Percentiles rank a stretch among this genome's conserved stretches.
These are phyloP conservation scores for Pythium graminicola DNA, from an alignment of 352 stramenopile species.

Conservation along the genomic window DNA sequence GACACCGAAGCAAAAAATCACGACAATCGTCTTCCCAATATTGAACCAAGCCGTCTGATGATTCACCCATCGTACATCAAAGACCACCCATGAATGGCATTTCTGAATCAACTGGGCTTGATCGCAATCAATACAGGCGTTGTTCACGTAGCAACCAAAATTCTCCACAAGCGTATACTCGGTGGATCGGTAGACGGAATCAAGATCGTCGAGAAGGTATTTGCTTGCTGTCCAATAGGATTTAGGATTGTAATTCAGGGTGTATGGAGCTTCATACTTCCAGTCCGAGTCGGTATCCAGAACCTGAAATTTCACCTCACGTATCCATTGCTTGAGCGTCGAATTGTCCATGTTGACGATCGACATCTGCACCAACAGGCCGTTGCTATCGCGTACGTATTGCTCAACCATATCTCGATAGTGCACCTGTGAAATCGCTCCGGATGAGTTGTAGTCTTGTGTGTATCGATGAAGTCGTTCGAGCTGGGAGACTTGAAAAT, in stretches of 20 bases:
- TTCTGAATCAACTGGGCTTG: conserved; percentile 25
- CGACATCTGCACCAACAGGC: conserved; percentile 57
- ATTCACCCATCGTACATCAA: conserved; percentile 55
- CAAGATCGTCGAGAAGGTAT: conserved; percentile 41
- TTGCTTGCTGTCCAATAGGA: conserved; percentile 53
- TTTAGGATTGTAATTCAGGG: conserved; percentile 49
- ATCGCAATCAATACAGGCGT: conserved; percentile 50
- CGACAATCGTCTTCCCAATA: conserved; percentile 82
- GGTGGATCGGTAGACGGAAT: conserved; percentile 37
- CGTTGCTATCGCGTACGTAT: conserved; percentile 69
- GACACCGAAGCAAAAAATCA: conserved; percentile 89
- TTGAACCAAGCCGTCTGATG: conserved; percentile 45
- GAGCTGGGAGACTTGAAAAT: conserved; percentile 72
- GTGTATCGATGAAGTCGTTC: conserved; percentile 76
- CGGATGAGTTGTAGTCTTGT: conserved; percentile 73
- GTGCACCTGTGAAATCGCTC: conserved; percentile 37
- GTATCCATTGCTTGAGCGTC: conserved; percentile 47
- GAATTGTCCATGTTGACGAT: conserved; percentile 42
- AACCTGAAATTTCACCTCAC: conserved; percentile 45
- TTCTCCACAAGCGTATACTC: conserved; percentile 62
- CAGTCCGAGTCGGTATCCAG: conserved; percentile 49
- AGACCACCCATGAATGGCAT: conserved; percentile 70
- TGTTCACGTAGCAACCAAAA: conserved; percentile 58
- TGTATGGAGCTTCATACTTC: conserved; percentile 31
- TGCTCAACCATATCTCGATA: conserved; percentile 56